Evolutionary conservation across 129 eudicot genomes (phyloP).

Genomic region (Smallanthus sonchifolius): DNA sequence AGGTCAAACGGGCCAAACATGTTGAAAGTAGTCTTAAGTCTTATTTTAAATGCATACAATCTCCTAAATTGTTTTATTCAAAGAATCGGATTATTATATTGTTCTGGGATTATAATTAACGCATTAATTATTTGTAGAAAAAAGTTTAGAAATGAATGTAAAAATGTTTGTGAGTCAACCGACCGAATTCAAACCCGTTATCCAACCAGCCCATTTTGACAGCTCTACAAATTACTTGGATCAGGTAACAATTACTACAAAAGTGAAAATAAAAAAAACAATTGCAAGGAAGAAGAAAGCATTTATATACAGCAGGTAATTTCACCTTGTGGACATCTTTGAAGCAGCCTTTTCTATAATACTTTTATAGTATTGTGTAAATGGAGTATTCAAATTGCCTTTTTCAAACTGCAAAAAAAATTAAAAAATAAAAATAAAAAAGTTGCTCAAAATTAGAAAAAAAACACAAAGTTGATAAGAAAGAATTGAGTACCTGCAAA

Average conservation of each 20-base stretch:
- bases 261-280: background rate
- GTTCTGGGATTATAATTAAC: background rate
- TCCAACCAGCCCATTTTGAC: background rate
- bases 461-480: background rate
- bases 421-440: conserved; percentile 6
- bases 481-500: conserved; percentile 57
- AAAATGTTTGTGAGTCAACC: background rate
- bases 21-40: background rate
- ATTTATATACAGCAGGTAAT: background rate
- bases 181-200: background rate
- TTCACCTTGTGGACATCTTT: conserved; percentile 40
- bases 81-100: background rate
- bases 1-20: background rate
- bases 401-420: conserved; percentile 67
- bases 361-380: conserved; percentile 81
- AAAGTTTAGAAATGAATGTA: background rate
- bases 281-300: background rate
- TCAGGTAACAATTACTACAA: background rate
- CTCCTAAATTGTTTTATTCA: background rate
- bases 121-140: background rate
- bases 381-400: conserved; percentile 46
- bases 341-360: conserved; percentile 67
- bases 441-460: background rate
- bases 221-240: background rate
- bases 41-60: background rate